Percentiles rank a stretch among this genome's conserved stretches.
These are phyloP conservation scores for Jackrogersella multiformis DNA, from an alignment of 495 filamentous ascomycete species.

Conservation along the genomic window DNA sequence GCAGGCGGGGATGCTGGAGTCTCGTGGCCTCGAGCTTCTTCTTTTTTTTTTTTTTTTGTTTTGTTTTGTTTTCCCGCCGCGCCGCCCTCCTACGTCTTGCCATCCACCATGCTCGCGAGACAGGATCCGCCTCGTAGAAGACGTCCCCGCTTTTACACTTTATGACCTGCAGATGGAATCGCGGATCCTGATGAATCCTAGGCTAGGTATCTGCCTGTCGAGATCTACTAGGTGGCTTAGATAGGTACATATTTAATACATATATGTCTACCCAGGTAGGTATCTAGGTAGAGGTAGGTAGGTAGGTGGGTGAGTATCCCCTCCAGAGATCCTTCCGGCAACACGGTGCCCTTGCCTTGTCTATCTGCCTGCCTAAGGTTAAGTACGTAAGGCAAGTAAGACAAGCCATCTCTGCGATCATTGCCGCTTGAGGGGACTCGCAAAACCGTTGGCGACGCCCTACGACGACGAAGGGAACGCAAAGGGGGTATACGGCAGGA, in stretches of 20 bases:
- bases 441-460: background rate
- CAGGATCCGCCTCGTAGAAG: too few species aligned
- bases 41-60: background rate
- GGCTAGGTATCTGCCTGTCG: too few species aligned
- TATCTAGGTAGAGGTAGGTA: background rate
- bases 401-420: too few species aligned
- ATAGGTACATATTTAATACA: too few species aligned
- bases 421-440: background rate
- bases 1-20: background rate
- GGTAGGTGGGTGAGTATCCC: background rate
- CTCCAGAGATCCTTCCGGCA: background rate
- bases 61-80: background rate
- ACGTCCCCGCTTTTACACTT: too few species aligned
- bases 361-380: background rate
- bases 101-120: too few species aligned
- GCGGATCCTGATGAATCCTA: too few species aligned
- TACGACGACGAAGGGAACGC: background rate
- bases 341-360: background rate
- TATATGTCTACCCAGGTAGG: too few species aligned
- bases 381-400: too few species aligned
- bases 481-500: background rate
- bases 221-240: too few species aligned
- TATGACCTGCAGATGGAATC: conserved; percentile 31
- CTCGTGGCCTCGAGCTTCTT: conserved; percentile 2
- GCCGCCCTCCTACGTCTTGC: conserved; percentile 25